phyloP scores from a whole-genome alignment of 2,329 filamentous ascomycete species.

The Aspergillaceae sp. region DNA sequence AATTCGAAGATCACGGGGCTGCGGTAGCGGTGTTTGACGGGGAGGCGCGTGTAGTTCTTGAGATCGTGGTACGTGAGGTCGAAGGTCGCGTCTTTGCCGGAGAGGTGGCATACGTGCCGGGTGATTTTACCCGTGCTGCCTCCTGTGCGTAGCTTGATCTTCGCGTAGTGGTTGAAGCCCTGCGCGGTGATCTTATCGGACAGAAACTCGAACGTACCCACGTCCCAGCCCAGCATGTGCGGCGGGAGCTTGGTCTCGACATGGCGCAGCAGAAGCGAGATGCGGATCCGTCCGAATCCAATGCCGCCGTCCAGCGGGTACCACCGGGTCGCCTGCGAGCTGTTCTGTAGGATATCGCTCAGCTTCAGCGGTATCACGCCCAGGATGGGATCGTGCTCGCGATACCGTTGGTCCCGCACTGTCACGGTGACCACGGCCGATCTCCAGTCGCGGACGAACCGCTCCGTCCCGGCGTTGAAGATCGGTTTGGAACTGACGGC shows the following conservation, averaged over 20 bases:
- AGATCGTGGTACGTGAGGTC: conserved; percentile 38
- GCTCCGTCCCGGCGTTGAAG: conserved; percentile 92
- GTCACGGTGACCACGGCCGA: conserved; percentile 78
- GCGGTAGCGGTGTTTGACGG: conserved; percentile 82
- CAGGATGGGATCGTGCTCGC: conserved; percentile 89
- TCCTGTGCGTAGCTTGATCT: conserved; percentile 72
- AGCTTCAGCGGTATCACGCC: conserved; percentile 85
- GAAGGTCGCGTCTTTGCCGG: conserved; percentile 54
- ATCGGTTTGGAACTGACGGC: conserved; percentile 91
- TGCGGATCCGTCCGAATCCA: conserved; percentile 79
- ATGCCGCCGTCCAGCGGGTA: conserved; percentile 95
- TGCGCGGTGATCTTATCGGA: conserved; percentile 60
- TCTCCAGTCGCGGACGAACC: conserved; percentile 88
- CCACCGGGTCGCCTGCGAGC: conserved; percentile 81
- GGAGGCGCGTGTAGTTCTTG: conserved; percentile 53
- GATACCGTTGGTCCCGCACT: conserved; percentile 78
- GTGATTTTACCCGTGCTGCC: conserved; percentile 67
- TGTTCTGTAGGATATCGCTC: conserved; percentile 77
- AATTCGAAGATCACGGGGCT: conserved; percentile 88
- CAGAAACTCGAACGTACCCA: conserved; percentile 85
- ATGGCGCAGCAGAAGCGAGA: conserved; percentile 83
- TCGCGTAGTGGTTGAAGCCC: conserved; percentile 54
- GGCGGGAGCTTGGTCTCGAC: conserved; percentile 81
- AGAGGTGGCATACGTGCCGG: conserved; percentile 52
- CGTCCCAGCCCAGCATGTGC: conserved; percentile 81